Conservation (phyloP, 192 early-diverging fungal species). For the Pilaira anomala region DNA sequence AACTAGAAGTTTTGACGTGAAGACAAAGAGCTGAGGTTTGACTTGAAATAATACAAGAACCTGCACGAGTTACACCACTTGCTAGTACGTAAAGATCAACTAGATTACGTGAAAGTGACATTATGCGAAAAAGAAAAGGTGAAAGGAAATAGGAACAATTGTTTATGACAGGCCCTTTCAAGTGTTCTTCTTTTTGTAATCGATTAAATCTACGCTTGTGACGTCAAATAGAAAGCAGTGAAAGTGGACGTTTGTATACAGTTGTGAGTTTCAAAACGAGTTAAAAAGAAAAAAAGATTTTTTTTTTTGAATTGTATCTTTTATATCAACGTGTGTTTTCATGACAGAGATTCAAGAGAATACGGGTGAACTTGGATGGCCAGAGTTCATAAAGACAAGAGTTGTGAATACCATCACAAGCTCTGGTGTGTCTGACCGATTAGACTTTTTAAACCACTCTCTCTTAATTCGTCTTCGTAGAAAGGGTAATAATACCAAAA, state of each 20-base stretch:
- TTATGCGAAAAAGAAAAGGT: not conserved
- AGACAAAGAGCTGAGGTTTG: constrained; percentile 19
- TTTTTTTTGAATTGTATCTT: not conserved
- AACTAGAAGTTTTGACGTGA: constrained; percentile 32
- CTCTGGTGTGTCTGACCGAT: constrained; percentile 50
- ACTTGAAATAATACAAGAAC: constrained; percentile 1
- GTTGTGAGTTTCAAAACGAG: too few relatives aligned
- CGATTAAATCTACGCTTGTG: not conserved
- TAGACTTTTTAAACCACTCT: constrained; percentile 44
- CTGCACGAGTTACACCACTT: constrained; percentile 11
- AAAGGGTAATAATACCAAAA: constrained; percentile 35
- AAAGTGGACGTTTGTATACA: too few relatives aligned
- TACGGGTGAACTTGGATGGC: constrained; percentile 51
- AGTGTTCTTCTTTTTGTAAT: not conserved
- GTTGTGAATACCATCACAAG: constrained; percentile 46
- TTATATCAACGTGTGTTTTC: not conserved
- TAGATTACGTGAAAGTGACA: constrained; percentile 25
- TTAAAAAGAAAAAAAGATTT: too few relatives aligned
- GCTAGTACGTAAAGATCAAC: constrained; percentile 25
- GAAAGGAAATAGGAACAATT: not conserved
- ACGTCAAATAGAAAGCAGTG: not conserved
- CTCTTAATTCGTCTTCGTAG: constrained; percentile 44
- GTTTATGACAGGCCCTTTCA: not conserved
- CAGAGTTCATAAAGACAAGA: constrained; percentile 46
- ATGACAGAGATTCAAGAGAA: constrained; percentile 20